Evolutionary conservation across 2,329 filamentous ascomycete genomes (phyloP), one percentile per base, ranked within the genome.

Genomic region (Pleurostoma richardsiae): DNA sequence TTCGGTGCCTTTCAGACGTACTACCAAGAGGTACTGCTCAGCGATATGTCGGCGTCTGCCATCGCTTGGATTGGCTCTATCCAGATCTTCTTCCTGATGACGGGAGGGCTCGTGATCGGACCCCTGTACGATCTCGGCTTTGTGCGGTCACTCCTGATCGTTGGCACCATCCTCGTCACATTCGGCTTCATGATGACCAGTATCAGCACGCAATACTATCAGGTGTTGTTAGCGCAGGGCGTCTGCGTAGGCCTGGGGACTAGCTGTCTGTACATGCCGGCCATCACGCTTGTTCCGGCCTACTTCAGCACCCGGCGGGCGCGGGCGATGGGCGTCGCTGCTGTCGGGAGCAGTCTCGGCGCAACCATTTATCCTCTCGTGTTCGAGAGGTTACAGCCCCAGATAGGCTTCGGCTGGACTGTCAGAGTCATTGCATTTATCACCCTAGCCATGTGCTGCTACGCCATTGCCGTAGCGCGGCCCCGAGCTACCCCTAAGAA

Each of bases 231-330:
- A 0, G 63, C 70, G 0, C 80, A 84, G 51, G 80, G 77, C 0
- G 50, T 84, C 1, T 80, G 78, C 40, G 70, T 76, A 29, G 80
- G 80, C 0, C 60, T 83, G 1, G 80, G 80, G 1, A 66, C 68
- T 54, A 72, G 80, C 1, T 60, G 81, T 44, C 64, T 82, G 54
- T 79, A 80, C 62, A 70, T 71, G 40, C 72, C 80, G 30, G 72
- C 71, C 19, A 58, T 72, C 3, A 65, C 69, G 6, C 56, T 74
- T 36, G 56, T 73, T 4, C 55, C 62, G 0, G 61, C 65, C 31
- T 74, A 71, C 53, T 74, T 73, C 50, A 46, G 51, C 6, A 61
- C 54, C 39, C 64, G 62, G 46, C 59, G 66, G 11, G 66, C 68
- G 7, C 54, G 71, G 5, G 74, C 69, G 6, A 66, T 69, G 41